phyloP scores from a whole-genome alignment of 2,329 filamentous ascomycete species.

The Verticillium alfalfae region DNA sequence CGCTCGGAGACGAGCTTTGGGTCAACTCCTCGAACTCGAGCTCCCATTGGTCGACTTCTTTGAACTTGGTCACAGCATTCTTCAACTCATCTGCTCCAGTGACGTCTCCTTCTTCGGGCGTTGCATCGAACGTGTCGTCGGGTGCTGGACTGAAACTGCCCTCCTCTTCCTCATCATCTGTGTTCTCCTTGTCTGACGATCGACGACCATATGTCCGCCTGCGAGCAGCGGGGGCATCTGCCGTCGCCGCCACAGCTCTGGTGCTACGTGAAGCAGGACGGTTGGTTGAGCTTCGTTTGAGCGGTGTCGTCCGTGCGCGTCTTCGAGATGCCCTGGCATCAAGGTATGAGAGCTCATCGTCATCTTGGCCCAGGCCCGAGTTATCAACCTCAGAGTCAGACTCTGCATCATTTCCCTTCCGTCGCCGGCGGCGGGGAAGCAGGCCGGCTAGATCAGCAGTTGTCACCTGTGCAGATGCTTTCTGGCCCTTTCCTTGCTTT shows the following conservation, averaged over 20 bases:
- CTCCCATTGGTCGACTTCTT: conserved; percentile 65
- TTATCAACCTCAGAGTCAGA: conserved; percentile 43
- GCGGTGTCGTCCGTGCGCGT: conserved; percentile 22
- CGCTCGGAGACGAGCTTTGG: conserved; percentile 39
- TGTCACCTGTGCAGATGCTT: conserved; percentile 37
- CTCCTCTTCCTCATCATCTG: conserved; percentile 24
- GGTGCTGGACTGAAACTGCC: conserved; percentile 35
- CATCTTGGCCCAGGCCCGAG: conserved; percentile 42
- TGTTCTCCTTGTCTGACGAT: conserved; percentile 55
- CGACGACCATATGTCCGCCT: conserved; percentile 43
- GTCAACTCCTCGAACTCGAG: conserved; percentile 61
- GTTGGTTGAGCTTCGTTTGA: conserved; percentile 19
- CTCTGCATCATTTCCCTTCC: conserved; percentile 27
- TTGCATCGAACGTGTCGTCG: conserved; percentile 36
- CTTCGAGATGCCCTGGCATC: conserved; percentile 27
- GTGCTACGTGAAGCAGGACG: conserved; percentile 12
- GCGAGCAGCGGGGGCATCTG: conserved; percentile 10
- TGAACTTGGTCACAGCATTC: conserved; percentile 56
- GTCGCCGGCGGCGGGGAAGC: conserved; percentile 46
- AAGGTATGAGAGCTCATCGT: conserved; percentile 50
- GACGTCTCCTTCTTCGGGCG: conserved; percentile 27
- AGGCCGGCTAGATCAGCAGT: conserved; percentile 50
- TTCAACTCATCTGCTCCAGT: conserved; percentile 49
- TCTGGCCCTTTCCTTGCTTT: conserved; percentile 15
- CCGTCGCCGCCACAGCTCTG: conserved; percentile 11